Evolutionary conservation across 2,329 filamentous ascomycete species (phyloP), one percentile per base, ranked within the genome.

Genomic region (Monosporascus sp.): DNA sequence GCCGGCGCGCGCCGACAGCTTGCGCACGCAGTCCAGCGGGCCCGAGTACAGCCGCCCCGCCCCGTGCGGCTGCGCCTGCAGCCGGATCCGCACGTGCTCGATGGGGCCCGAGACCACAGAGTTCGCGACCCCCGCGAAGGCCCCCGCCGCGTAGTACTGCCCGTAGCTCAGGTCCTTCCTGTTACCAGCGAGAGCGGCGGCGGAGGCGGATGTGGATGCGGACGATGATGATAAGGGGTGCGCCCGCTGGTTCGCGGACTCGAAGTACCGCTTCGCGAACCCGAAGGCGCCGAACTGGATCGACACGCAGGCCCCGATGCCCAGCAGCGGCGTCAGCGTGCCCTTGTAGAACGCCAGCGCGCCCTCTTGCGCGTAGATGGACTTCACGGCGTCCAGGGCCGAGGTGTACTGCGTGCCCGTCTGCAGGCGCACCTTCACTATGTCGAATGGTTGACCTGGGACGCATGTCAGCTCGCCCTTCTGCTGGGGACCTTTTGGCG

Each of bases 261-360:
- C 93, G 69, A 99, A 85, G 66, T 83, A 87, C 55, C 94, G 90
- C 56, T 90, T 89, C 8, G 93, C 92, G 67, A 88, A 87, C 78
- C 97, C 91, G 80, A 97, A 99, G 64, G 89, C 94, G 59, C 92
- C 94, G 72, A 99, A 99, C 78, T 99, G 94, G 64, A 99, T 88
- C n/a, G 91, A 97, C 46, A 94, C 92, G 71, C 94, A 99, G 62
- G 94, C 94, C 63, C 94, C 94, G 68, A 99, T 97, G 61, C 94
- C 94, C 53, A 99, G 83, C 52, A 99, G 80, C 0, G 94, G 94
- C 5, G 94, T 97, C 53, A 99, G 79, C 0, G 94, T 97, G 66
- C 94, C 94, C 75, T 99, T 99, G 84, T 69, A 99, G 78, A 99
- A 99, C 53, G 94, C 94, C 14, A 89, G 75, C 2, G 91, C 80